These are phyloP conservation scores for Globisporangium alternatum DNA, from an alignment of 352 stramenopile genomes.

Conservation along the genomic window DNA sequence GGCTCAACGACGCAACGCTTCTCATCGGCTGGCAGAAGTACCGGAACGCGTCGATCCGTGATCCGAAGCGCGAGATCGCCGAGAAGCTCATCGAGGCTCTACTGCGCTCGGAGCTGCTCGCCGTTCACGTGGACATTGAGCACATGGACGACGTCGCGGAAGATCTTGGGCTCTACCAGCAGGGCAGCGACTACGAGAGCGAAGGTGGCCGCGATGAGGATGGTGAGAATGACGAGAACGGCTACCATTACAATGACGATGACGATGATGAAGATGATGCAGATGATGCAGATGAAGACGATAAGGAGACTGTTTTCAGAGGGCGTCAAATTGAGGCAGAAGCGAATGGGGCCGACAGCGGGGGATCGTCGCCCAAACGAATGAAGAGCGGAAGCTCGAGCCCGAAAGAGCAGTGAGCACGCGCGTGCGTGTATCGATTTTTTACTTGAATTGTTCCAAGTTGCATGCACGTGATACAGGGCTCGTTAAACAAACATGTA, in stretches of 20 bases:
- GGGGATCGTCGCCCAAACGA: no score
- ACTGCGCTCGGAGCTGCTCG: background rate
- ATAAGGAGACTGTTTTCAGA: background rate
- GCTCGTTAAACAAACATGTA: no score
- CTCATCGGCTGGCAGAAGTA: conserved; percentile 15
- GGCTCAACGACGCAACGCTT: conserved; percentile 11
- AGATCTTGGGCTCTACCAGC: conserved; percentile 14
- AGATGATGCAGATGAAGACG: no score
- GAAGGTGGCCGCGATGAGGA: background rate
- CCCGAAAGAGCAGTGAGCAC: no score
- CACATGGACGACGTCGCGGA: conserved; percentile 12
- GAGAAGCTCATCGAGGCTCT: conserved; percentile 7
- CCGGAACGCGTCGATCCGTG: conserved; percentile 10
- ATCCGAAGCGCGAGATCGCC: conserved; percentile 12
- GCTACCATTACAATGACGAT: background rate
- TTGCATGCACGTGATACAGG: no score
- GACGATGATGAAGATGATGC: background rate
- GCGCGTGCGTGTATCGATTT: no score
- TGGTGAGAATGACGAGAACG: background rate
- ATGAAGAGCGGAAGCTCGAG: no score
- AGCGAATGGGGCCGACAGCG: no score
- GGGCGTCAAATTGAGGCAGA: background rate
- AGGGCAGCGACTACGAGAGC: conserved; percentile 7
- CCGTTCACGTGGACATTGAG: conserved; percentile 8
- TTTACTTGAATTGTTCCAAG: no score